Evolutionary conservation across 371 early-diverging fungal species (phyloP).

Genomic region (Coemansia sp.): DNA sequence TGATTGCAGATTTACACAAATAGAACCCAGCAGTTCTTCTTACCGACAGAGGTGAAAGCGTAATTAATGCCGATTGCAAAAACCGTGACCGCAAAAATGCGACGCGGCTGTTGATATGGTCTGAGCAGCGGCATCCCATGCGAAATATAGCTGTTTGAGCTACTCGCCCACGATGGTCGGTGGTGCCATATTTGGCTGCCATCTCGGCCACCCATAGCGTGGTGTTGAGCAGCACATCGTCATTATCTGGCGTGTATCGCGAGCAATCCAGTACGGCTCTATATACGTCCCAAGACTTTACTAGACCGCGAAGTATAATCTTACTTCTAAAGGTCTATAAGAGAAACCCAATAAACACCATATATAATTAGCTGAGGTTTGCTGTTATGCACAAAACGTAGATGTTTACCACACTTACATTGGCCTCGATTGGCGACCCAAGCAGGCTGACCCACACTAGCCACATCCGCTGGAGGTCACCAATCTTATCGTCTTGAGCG

Average conservation of each 20-base stretch:
- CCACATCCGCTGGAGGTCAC: slow-evolving; percentile 30
- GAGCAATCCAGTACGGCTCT: slow-evolving; percentile 44
- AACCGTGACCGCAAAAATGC: slow-evolving; percentile 41
- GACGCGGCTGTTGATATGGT: slow-evolving; percentile 26
- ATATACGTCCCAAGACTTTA: slow-evolving; percentile 40
- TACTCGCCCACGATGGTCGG: slow-evolving; percentile 31
- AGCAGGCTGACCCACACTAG: slow-evolving; percentile 36
- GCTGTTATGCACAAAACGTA: no score
- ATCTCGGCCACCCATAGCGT: slow-evolving; percentile 41
- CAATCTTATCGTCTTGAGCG: slow-evolving; percentile 5
- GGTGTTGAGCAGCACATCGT: slow-evolving; percentile 38
- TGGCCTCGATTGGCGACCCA: slow-evolving; percentile 23
- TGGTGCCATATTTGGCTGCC: slow-evolving; percentile 27
- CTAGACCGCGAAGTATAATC: slow-evolving; percentile 34
- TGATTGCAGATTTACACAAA: not conserved
- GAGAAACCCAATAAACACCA: not conserved
- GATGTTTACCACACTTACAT: slow-evolving; percentile 10
- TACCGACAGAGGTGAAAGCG: slow-evolving; percentile 37
- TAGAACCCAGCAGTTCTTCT: not conserved
- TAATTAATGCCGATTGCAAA: slow-evolving; percentile 32
- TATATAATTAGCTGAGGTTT: slow-evolving; percentile 5
- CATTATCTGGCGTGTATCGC: slow-evolving; percentile 32
- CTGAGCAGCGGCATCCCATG: slow-evolving; percentile 40
- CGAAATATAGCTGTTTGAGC: slow-evolving; percentile 41
- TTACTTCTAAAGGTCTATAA: slow-evolving; percentile 11